Percentiles rank a stretch among this genome's conserved stretches.
Conservation (phyloP, 805 yeast species). For the Ogataea minuta region DNA sequence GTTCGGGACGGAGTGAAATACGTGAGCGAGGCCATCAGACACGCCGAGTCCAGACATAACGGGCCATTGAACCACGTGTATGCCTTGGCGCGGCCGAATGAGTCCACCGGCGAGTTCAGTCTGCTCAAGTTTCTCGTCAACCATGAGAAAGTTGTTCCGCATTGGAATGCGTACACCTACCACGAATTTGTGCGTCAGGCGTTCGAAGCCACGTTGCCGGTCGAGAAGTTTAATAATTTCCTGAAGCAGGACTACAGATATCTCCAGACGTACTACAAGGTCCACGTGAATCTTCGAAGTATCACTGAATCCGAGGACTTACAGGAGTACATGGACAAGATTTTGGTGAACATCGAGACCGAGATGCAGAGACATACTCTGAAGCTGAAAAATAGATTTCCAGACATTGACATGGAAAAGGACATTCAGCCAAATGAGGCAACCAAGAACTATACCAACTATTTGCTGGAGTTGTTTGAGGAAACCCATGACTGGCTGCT, state of each 20-base stretch:
- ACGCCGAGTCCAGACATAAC: conserved; percentile 39
- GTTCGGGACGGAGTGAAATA: conserved; percentile 59
- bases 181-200: conserved; percentile 61
- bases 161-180: conserved; percentile 57
- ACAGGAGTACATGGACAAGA: conserved; percentile 48
- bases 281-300: conserved; percentile 62
- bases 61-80: conserved; percentile 77
- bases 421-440: conserved; percentile 52
- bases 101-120: conserved; percentile 9
- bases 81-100: conserved; percentile 22
- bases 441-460: conserved; percentile 59
- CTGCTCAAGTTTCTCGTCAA: conserved; percentile 45
- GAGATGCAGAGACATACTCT: conserved; percentile 58
- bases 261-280: conserved; percentile 62
- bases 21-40: conserved; percentile 61
- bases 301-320: conserved; percentile 55
- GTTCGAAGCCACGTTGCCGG: conserved; percentile 50
- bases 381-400: conserved; percentile 43
- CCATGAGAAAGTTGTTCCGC: conserved; percentile 53
- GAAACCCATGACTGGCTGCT: conserved; percentile 59
- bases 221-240: conserved; percentile 43
- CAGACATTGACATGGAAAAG: conserved; percentile 42
- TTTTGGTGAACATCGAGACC: conserved; percentile 47
- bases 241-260: conserved; percentile 68
- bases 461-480: conserved; percentile 51